These are phyloP conservation scores for Lipomyces oligophaga DNA, from an alignment of 805 yeast genomes.

Conservation along the genomic window DNA sequence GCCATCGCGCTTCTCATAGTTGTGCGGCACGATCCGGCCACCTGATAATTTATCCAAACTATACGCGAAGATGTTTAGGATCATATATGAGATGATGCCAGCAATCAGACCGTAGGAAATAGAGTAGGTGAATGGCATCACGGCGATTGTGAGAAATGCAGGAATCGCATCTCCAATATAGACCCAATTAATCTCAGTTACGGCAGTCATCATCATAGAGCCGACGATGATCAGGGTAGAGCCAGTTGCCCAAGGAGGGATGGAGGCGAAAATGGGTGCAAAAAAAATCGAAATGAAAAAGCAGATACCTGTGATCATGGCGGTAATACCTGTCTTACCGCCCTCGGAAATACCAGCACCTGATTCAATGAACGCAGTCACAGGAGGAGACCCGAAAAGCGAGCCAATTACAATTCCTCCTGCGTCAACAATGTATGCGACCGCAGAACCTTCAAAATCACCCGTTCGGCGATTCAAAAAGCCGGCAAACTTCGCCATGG, in stretches of 20 bases:
- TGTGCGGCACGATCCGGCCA: slow-evolving; percentile 24
- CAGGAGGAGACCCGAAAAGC: slow-evolving; percentile 29
- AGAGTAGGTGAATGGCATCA: slow-evolving; percentile 31
- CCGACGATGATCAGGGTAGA: slow-evolving; percentile 30
- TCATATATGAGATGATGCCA: slow-evolving; percentile 26
- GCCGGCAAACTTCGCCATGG: slow-evolving; percentile 30
- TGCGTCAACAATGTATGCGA: slow-evolving; percentile 30
- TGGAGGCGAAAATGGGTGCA: slow-evolving; percentile 30
- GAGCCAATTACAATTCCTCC: slow-evolving; percentile 27
- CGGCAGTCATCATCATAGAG: slow-evolving; percentile 29
- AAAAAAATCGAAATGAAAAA: slow-evolving; percentile 30
- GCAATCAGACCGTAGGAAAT: slow-evolving; percentile 31
- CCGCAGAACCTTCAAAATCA: slow-evolving; percentile 31
- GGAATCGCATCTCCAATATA: slow-evolving; percentile 29
- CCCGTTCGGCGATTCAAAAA: slow-evolving; percentile 25
- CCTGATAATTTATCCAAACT: slow-evolving; percentile 17
- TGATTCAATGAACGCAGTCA: slow-evolving; percentile 30
- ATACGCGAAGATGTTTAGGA: slow-evolving; percentile 21
- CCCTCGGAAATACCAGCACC: slow-evolving; percentile 32
- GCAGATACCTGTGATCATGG: slow-evolving; percentile 27
- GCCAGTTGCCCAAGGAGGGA: slow-evolving; percentile 32
- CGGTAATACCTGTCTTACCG: slow-evolving; percentile 29
- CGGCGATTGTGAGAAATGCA: slow-evolving; percentile 30
- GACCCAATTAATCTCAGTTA: slow-evolving; percentile 28
- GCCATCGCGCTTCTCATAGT: slow-evolving; percentile 27